Evolutionary conservation across 495 filamentous ascomycete genomes (phyloP).

Genomic region (Glarea lozoyensis): DNA sequence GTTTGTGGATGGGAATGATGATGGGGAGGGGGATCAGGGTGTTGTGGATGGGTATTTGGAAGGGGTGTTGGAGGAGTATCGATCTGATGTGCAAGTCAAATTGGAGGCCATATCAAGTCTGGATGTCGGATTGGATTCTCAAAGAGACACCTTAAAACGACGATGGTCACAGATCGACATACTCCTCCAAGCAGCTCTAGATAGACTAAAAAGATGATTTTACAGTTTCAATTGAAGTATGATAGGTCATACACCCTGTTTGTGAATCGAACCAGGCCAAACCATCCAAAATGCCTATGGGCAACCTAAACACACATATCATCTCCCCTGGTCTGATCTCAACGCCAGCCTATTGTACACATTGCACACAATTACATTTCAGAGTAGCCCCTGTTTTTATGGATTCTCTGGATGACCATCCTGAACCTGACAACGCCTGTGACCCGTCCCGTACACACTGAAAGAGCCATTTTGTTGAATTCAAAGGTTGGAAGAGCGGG

Average conservation of each 20-base stretch:
- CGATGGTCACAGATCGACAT: conserved; percentile 18
- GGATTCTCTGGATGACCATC: neutral
- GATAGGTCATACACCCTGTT: neutral
- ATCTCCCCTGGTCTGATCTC: neutral
- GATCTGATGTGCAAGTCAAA: neutral
- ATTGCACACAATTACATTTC: neutral
- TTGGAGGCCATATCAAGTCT: neutral
- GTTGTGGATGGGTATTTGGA: conserved; percentile 11
- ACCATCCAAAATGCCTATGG: neutral
- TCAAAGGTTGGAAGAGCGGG: neutral
- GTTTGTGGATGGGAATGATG: conserved; percentile 1
- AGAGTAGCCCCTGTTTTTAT: neutral
- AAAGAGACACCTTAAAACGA: conserved; percentile 14
- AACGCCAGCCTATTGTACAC: conserved; percentile 10
- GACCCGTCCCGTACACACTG: conserved; percentile 10
- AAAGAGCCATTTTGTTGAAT: neutral
- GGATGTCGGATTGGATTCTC: conserved; percentile 4
- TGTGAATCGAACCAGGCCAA: neutral
- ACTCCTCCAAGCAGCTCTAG: neutral
- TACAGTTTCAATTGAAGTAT: neutral
- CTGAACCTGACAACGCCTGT: conserved; percentile 7
- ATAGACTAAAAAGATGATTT: neutral
- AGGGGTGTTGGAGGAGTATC: conserved; percentile 5
- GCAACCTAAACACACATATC: neutral
- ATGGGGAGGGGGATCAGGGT: conserved; percentile 13